phyloP scores from a whole-genome alignment of 2,329 filamentous ascomycete species.

The Bisporella sp. region DNA sequence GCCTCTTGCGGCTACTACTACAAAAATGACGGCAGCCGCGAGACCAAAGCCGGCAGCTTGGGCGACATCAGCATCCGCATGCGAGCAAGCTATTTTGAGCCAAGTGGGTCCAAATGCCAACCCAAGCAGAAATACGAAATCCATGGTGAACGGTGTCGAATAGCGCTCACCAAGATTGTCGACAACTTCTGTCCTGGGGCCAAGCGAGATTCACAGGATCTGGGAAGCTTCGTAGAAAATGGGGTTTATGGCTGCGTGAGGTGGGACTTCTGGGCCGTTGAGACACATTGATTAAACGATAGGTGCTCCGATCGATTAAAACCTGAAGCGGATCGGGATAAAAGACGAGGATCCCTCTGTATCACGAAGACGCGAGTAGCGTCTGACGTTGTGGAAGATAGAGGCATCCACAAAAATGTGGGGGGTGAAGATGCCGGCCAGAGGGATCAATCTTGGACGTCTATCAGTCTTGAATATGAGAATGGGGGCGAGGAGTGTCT shows the following conservation, averaged over 20 bases:
- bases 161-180: not conserved
- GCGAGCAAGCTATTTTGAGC: not conserved
- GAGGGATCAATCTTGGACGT: too few species aligned
- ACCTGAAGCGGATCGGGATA: too few species aligned
- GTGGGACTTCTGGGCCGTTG: not conserved
- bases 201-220: not conserved
- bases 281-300: not conserved
- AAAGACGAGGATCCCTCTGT: too few species aligned
- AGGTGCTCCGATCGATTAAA: too few species aligned
- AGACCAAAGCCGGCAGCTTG: not conserved
- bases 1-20: not conserved
- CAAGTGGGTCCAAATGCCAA: not conserved
- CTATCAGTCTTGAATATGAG: too few species aligned
- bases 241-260: not conserved
- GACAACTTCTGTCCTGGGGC: not conserved
- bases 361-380: too few species aligned
- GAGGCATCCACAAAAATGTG: too few species aligned
- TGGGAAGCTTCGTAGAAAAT: not conserved
- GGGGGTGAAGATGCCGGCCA: too few species aligned
- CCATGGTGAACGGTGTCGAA: not conserved
- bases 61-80: not conserved
- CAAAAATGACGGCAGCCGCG: not conserved
- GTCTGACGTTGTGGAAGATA: too few species aligned
- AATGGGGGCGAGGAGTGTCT: too few species aligned
- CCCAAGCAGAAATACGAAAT: not conserved